A percentile compares a stretch with the other conserved stretches of the same genome.
Evolutionary conservation across 805 yeast species (phyloP).

Genomic region (Ascoidea asiatica): DNA sequence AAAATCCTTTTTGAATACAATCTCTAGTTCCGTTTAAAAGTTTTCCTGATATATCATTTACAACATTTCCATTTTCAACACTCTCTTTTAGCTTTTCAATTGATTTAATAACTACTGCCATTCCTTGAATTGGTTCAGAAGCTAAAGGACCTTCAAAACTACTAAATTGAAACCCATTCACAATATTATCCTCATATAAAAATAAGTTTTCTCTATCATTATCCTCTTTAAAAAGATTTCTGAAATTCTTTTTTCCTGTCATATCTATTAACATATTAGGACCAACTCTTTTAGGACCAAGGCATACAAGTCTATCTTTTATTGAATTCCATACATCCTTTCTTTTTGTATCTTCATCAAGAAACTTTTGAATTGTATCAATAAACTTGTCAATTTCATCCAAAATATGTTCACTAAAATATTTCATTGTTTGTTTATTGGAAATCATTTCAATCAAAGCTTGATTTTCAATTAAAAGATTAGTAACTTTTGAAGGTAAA

Average conservation of each 20-base stretch:
- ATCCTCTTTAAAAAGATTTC: slow-evolving; percentile 1
- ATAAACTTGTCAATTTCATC: not conserved
- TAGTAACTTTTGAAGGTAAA: slow-evolving; percentile 34
- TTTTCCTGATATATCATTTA: slow-evolving; percentile 44
- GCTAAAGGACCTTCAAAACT: slow-evolving; percentile 78
- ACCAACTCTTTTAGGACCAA: slow-evolving; percentile 71
- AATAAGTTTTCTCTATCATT: slow-evolving; percentile 12
- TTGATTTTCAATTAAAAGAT: slow-evolving; percentile 35
- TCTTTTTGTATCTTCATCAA: slow-evolving; percentile 2
- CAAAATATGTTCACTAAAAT: slow-evolving; percentile 10
- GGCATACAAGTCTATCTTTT: slow-evolving; percentile 39
- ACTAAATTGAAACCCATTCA: slow-evolving; percentile 80
- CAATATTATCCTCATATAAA: slow-evolving; percentile 44
- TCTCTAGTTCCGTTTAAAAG: slow-evolving; percentile 63
- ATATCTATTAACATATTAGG: slow-evolving; percentile 61
- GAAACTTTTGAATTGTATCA: not conserved
- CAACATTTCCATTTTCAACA: slow-evolving; percentile 20
- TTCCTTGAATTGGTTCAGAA: slow-evolving; percentile 78
- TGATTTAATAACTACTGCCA: slow-evolving; percentile 38
- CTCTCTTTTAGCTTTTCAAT: slow-evolving; percentile 15
- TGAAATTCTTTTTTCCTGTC: slow-evolving; percentile 10
- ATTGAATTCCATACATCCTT: slow-evolving; percentile 16
- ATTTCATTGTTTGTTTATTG: slow-evolving; percentile 12
- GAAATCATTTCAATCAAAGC: slow-evolving; percentile 26
- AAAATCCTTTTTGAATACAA: slow-evolving; percentile 51